Conservation (phyloP, 352 stramenopile species). For the Pythium brassicae region DNA sequence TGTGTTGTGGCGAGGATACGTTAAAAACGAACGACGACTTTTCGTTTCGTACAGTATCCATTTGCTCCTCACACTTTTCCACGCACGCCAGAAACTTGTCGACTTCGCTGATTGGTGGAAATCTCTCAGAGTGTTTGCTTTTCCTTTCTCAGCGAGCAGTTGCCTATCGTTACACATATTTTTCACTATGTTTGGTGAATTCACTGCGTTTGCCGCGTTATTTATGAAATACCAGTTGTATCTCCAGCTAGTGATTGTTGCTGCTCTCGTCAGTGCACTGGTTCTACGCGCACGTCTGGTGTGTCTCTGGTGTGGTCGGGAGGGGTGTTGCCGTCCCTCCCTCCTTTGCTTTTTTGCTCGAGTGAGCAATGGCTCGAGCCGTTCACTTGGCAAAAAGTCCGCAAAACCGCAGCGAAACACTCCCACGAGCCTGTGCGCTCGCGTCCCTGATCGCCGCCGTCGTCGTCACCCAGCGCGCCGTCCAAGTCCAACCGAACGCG, state of each 20-base stretch:
- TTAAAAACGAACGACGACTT: neutral
- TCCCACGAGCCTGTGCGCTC: neutral
- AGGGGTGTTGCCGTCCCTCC: neutral
- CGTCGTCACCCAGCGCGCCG: no score
- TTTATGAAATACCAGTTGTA: neutral
- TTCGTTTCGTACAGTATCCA: neutral
- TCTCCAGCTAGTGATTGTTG: neutral
- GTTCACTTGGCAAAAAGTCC: neutral
- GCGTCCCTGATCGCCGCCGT: neutral
- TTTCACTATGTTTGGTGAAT: no score
- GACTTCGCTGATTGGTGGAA: neutral
- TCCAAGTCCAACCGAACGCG: no score
- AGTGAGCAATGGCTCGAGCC: no score
- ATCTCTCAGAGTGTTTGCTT: neutral
- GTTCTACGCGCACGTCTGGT: neutral
- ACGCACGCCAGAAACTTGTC: neutral
- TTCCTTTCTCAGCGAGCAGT: neutral
- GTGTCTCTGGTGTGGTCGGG: slow-evolving; percentile 12
- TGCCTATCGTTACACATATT: no score
- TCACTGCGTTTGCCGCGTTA: neutral
- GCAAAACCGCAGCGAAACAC: neutral
- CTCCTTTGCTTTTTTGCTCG: neutral
- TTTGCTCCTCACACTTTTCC: slow-evolving; percentile 1
- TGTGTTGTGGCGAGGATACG: no score
- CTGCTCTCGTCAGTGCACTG: neutral